Base-by-base conservation (phyloP, 345 rosid genomes). In the Capsella bursapastoris region DNA sequence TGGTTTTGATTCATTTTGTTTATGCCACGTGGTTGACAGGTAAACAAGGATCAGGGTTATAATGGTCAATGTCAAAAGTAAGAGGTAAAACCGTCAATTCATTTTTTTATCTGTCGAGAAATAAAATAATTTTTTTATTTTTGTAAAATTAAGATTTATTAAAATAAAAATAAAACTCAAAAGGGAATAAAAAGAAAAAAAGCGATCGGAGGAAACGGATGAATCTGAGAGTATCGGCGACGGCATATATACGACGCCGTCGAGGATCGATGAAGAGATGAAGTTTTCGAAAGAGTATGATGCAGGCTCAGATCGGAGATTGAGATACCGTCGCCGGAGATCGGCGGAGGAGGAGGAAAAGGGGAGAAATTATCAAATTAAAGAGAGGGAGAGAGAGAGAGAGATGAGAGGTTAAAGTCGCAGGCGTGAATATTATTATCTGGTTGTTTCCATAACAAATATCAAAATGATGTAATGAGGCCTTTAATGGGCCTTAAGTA, bases 1-100 rank as follows among this genome's bases (percentile, higher is more conserved):
- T 80, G 73, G 51, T 63, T 45, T 63, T 80, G 73, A 64, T 85
- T 89, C 91, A 86, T 66, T 78, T 76, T 4, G 13, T 12, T 43
- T 44, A 60, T 49, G 72, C 11, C 66, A 74, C 66, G 72, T 74
- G 60, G 62, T 79, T 79, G 59, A 76, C 25, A 8, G 5, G 44
- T 18, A 11, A 38, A 38, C 47, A 59, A 73, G 53, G 67, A 77
- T 44, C 25, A 72, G 45, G 61, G 77, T 44, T 35, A 4, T 5
- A 47, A 13, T 6, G 10, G 61, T 27, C 3, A 12, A 58, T 53
- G 9, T 25, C 32, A 27, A 47, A 74, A 37, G 61, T 16, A 13
- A 67, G 65, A 64, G 78, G 48, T 18, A 50, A 3, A 66, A 57
- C 45, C 43, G 79, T 74, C 15, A 67, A 74, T 34, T 44, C 18